phyloP scores from a whole-genome alignment of 345 rosid species.

The Eucalyptus caleyi region DNA sequence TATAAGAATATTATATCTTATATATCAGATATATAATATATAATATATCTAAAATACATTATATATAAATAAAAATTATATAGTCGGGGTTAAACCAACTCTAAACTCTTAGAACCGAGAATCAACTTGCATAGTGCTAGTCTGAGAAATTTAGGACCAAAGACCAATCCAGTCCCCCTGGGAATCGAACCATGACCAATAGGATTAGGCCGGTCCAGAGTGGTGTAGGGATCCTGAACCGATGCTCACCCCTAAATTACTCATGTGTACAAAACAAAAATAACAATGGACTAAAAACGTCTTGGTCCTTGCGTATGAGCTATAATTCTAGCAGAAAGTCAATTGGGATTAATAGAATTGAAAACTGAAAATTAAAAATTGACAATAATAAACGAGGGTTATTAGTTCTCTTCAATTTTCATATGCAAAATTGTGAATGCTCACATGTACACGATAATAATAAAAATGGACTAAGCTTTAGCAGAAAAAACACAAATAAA shows the following conservation, averaged over 20 bases:
- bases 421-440: background rate
- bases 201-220: accelerated
- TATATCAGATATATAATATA: no score
- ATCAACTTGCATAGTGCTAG: accelerated
- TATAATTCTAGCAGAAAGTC: background rate
- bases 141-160: accelerated
- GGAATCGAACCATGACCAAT: accelerated
- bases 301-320: background rate
- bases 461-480: background rate
- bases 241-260: no score
- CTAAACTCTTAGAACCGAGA: accelerated
- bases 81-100: accelerated
- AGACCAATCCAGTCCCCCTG: accelerated
- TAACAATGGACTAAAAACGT: background rate
- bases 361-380: background rate
- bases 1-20: no score
- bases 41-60: no score
- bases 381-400: background rate
- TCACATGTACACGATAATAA: background rate
- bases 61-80: no score
- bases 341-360: background rate
- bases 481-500: background rate
- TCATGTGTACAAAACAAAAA: background rate
- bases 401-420: background rate
- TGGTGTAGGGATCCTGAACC: accelerated